Evolutionary conservation across 768 basidiomycete genomes (phyloP).

Genomic region (Psilocybe subaeruginosa): DNA sequence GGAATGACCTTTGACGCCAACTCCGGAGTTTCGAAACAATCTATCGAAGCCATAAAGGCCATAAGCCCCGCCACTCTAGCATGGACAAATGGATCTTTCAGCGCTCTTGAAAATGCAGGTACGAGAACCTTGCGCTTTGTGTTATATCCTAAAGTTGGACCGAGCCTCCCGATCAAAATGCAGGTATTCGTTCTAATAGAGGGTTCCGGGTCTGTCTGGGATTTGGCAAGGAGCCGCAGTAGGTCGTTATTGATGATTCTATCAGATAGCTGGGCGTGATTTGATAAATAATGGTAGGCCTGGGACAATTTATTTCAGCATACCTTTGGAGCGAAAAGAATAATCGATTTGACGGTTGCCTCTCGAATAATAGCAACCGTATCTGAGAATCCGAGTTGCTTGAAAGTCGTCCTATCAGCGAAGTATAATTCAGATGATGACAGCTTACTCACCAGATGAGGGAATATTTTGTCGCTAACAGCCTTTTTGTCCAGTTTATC

Average conservation of each 20-base stretch:
- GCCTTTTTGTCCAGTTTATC: conserved; percentile 87
- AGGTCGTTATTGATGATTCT: conserved; percentile 97
- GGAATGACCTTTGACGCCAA: conserved; percentile 90
- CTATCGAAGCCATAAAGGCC: conserved; percentile 94
- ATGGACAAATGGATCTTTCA: conserved; percentile 92
- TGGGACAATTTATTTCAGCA: conserved; percentile 3
- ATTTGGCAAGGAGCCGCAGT: conserved; percentile 87
- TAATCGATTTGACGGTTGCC: conserved; percentile 89
- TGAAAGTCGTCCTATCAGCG: not conserved
- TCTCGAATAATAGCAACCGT: conserved; percentile 94
- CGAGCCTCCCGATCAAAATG: conserved; percentile 91
- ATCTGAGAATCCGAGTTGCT: conserved; percentile 97
- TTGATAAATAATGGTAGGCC: conserved; percentile 4
- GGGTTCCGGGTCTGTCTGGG: conserved; percentile 90
- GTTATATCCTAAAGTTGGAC: conserved; percentile 80
- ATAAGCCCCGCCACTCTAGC: conserved; percentile 92
- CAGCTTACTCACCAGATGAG: conserved; percentile 70
- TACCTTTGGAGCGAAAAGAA: conserved; percentile 84
- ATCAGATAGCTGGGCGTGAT: conserved; percentile 68
- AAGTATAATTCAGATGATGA: not conserved
- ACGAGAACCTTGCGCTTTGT: conserved; percentile 97
- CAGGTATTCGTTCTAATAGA: conserved; percentile 98
- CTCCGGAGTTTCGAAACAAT: conserved; percentile 88
- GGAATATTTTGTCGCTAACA: conserved; percentile 90
- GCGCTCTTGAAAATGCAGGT: conserved; percentile 87